phyloP scores from a whole-genome alignment of 805 yeast species.

The Candida patagonica region DNA sequence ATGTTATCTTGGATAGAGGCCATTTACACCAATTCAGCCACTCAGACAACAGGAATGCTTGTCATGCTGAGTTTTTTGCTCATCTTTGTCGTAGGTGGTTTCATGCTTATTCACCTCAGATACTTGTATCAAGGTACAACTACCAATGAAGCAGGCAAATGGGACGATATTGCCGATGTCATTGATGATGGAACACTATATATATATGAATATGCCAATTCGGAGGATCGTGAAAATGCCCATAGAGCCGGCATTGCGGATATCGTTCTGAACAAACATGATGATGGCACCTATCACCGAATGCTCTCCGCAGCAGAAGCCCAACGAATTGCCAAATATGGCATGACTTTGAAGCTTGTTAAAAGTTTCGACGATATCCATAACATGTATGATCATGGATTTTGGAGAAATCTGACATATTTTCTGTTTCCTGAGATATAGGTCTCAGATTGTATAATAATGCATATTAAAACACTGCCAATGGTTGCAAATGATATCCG shows the following conservation, averaged over 20 bases:
- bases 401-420: constrained; percentile 19
- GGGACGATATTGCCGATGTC: constrained; percentile 54
- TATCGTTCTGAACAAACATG: constrained; percentile 22
- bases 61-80: constrained; percentile 37
- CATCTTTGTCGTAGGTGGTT: constrained; percentile 36
- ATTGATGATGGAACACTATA: constrained; percentile 34
- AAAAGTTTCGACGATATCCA: constrained; percentile 26
- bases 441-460: too few species aligned
- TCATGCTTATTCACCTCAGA: constrained; percentile 37
- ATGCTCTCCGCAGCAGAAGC: constrained; percentile 21
- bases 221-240: constrained; percentile 8
- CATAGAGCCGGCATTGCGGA: constrained; percentile 12
- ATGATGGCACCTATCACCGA: constrained; percentile 22
- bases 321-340: constrained; percentile 16
- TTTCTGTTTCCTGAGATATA: constrained; percentile 18
- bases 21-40: constrained; percentile 5
- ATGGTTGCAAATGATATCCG: too few species aligned
- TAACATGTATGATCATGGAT: constrained; percentile 31
- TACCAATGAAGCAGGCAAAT: constrained; percentile 64
- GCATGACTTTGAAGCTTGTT: constrained; percentile 19
- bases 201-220: constrained; percentile 19
- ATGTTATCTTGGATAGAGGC: constrained; percentile 7
- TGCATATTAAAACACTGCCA: too few species aligned
- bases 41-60: constrained; percentile 31
- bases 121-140: constrained; percentile 60